Evolutionary conservation across 75 land plant species (phyloP), one percentile per base, ranked within the genome.

Genomic region (Isoetes taiwanensis): DNA sequence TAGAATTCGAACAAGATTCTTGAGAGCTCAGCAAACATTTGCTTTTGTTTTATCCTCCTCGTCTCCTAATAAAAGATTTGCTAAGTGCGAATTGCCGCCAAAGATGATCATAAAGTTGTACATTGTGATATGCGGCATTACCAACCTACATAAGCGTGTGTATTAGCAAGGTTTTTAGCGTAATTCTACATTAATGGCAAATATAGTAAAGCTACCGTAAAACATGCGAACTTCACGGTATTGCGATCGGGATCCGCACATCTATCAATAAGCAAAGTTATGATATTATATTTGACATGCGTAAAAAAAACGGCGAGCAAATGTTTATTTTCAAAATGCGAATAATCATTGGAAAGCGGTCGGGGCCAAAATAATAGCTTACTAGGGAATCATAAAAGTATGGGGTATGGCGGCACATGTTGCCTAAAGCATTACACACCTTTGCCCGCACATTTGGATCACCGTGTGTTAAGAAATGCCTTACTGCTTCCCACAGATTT

Each of bases 41-140:
- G 83, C 83, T 67, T 84, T 94, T 3, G 99, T 94, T 58, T 94
- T 94, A 40, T 88, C 99, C 67, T 94, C 99, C 64, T 94, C 96
- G n/a, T 72, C 59, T 20, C 79, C 78, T 21, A 84, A 75, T 52
- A 94, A 69, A 20, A 87, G 59, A 24, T 70, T 78, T 8, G 84
- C 72, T 2, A 94, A 80, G 53, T 81, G 86, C 43, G 99, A 90
- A 34, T 88, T 88, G 34, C 78, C 78, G 77, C 33, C 72, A 74
- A 20, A 94, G 96, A 34, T 84, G 83, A 10, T 76, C 80, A 61
- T 94, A 88, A 42, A 94, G 70, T 32, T 41, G 34, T 17, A 88
- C 96, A 70, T 71, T 80, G 61, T 94, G 90, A 52, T 94, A 94
- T 4, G 99, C 96, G 50, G 99, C 99, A 80, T 94, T 94, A 0